phyloP scores from a whole-genome alignment of 2,329 filamentous ascomycete species.

The Cladophialophora psammophila region DNA sequence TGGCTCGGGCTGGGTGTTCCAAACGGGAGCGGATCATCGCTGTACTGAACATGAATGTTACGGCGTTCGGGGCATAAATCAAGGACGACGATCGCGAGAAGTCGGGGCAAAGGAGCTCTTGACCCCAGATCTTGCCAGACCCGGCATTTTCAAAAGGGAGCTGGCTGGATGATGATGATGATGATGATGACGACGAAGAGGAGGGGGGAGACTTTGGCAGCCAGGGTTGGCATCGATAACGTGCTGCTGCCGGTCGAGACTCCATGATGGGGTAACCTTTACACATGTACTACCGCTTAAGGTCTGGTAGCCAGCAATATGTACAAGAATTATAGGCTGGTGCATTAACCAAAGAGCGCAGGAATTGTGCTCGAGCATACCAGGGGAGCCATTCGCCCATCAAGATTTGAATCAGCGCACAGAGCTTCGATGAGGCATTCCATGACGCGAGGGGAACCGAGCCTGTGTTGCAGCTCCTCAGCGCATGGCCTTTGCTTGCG shows the following conservation, averaged over 20 bases:
- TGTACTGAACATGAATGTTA: conserved; percentile 17
- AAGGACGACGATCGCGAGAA: conserved; percentile 3
- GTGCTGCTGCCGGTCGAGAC: neutral
- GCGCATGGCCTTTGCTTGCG: conserved; percentile 3
- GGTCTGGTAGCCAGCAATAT: conserved; percentile 3
- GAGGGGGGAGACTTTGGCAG: neutral
- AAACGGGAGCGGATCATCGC: conserved; percentile 5
- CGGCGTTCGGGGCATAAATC: conserved; percentile 13
- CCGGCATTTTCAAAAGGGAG: neutral
- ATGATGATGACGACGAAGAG: neutral
- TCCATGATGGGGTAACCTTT: neutral
- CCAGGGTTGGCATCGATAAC: neutral
- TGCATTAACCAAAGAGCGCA: neutral
- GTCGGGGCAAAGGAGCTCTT: neutral
- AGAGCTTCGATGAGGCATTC: conserved; percentile 11
- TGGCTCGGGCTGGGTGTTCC: neutral
- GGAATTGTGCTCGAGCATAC: neutral
- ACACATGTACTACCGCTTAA: conserved; percentile 1
- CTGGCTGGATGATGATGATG: neutral
- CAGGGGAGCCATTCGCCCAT: neutral
- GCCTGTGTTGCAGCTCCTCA: neutral
- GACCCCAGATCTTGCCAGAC: neutral
- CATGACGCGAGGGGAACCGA: conserved; percentile 3
- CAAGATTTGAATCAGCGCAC: neutral
- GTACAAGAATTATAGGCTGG: conserved; percentile 4